phyloP scores from a whole-genome alignment of 176 grass and related monocot species.

The Puccinellia tenuiflora region DNA sequence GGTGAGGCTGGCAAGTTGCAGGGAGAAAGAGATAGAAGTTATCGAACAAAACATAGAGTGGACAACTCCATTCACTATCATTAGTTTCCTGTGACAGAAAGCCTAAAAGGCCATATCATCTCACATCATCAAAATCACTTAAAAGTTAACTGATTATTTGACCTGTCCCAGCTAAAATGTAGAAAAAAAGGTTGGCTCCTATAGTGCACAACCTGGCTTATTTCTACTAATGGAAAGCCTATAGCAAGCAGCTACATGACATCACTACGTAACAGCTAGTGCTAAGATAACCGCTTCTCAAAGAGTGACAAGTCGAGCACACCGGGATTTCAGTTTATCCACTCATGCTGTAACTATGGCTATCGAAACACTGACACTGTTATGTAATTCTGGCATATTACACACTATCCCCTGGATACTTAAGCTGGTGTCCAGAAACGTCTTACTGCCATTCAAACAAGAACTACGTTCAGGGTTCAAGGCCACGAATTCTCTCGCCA shows the following conservation, averaged over 20 bases:
- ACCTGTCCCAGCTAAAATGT: background rate
- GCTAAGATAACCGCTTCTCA: background rate
- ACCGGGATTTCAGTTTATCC: too few species aligned
- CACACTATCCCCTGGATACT: background rate
- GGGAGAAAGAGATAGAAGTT: background rate
- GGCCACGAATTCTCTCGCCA: background rate
- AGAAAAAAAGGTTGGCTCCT: background rate
- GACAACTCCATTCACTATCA: background rate
- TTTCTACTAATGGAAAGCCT: background rate
- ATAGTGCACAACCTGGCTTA: background rate
- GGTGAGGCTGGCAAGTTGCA: background rate
- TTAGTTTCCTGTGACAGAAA: background rate
- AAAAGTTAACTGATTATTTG: background rate
- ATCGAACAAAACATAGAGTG: background rate
- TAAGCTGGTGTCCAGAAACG: background rate
- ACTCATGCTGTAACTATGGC: background rate
- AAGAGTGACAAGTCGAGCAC: background rate
- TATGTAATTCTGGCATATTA: background rate
- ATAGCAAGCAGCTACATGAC: background rate
- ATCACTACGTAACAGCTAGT: background rate
- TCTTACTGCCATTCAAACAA: background rate
- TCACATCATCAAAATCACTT: slow-evolving; percentile 5
- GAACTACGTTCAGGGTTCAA: background rate
- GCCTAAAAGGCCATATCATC: background rate
- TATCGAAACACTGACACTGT: background rate